Evolutionary conservation across 1,284 basidiomycete genomes (phyloP), one percentile per base, ranked within the genome.

Genomic region (Xerocomus amazonicus): DNA sequence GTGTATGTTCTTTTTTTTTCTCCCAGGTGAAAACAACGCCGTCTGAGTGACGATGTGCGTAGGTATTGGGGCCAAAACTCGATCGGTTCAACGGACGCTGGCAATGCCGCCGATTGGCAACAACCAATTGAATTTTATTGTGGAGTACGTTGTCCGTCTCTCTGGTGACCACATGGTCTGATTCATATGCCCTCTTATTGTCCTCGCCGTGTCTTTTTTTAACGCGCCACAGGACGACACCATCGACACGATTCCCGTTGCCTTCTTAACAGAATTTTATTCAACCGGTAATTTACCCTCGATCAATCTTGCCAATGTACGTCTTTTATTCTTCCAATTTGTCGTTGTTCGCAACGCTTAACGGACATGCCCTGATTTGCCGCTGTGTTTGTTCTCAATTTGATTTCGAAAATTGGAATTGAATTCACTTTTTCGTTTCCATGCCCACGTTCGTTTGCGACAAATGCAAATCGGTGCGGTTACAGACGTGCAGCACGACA

Each of bases 261-360:
- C 81, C 2, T 86, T 85, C 63, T 58, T 86, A 43, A 70, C 78
- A 53, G 70, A 76, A 17, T 83, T 81, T 64, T 80, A 77, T 62
- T 73, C 72, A 29, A 70, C 72, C 32, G 81, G 79, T 3, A 75
- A 74, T 41, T 62, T 81, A 13, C 84, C 83, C 1, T 75, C 76
- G 9, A 73, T 86, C 53, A 72, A 86, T 62, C 66, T 86, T 44
- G 73, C 81, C 42, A 84, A 83, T 59, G 81, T 80, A 49, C 54
- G 73, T 37, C 17, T 40, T 40, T 29, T 8, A 31, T 33, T 16
- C 4, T 43, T 43, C 40, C 39, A n/a, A 23, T 23, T 23, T 23
- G 19, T 23, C 19, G 19, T 23, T 23, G 4, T 23, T 47, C 13
- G 35, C 32, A 33, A 40, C 36, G 43, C 40, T 9, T n/a, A n/a